Conservation (phyloP, 352 stramenopile species). For the Phytophthora fragariaefolia region DNA sequence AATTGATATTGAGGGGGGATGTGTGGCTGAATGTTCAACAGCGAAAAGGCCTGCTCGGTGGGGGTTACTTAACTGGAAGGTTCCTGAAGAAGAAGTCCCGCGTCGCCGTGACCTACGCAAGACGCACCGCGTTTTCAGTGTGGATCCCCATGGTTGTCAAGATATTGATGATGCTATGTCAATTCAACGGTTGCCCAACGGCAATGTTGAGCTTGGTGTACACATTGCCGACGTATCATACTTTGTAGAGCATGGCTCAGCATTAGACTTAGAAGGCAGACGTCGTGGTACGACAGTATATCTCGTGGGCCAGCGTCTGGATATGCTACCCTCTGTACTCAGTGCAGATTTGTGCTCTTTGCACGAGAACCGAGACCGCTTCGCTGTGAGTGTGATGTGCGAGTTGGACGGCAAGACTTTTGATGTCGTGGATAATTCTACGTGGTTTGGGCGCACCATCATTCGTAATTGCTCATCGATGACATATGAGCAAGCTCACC, state of each 20-base stretch:
- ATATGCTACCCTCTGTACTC: constrained; percentile 94
- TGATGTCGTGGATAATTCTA: constrained; percentile 59
- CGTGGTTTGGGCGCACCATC: constrained; percentile 93
- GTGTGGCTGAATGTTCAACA: constrained; percentile 78
- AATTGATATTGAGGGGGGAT: constrained; percentile 66
- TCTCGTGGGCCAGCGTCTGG: constrained; percentile 94
- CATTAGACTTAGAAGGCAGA: constrained; percentile 95
- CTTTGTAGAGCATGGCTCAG: constrained; percentile 96
- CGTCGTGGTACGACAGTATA: constrained; percentile 96
- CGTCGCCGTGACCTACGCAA: constrained; percentile 71
- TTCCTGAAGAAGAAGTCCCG: constrained; percentile 58
- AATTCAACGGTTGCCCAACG: constrained; percentile 74
- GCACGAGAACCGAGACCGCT: constrained; percentile 88
- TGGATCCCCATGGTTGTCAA: constrained; percentile 89
- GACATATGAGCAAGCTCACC: constrained; percentile 88
- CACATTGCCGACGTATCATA: constrained; percentile 99
- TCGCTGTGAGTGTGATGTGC: constrained; percentile 94
- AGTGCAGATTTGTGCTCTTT: constrained; percentile 92
- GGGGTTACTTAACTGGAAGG: constrained; percentile 71
- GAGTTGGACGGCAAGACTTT: constrained; percentile 80
- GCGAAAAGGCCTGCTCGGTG: constrained; percentile 64
- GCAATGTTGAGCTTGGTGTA: constrained; percentile 94
- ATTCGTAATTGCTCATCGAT: constrained; percentile 95
- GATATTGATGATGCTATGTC: constrained; percentile 94
- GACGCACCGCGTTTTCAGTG: constrained; percentile 86